Percentiles rank a stretch among this genome's conserved stretches.
Evolutionary conservation across 192 early-diverging fungal species (phyloP).

Genomic region (Phycomyces nitens): DNA sequence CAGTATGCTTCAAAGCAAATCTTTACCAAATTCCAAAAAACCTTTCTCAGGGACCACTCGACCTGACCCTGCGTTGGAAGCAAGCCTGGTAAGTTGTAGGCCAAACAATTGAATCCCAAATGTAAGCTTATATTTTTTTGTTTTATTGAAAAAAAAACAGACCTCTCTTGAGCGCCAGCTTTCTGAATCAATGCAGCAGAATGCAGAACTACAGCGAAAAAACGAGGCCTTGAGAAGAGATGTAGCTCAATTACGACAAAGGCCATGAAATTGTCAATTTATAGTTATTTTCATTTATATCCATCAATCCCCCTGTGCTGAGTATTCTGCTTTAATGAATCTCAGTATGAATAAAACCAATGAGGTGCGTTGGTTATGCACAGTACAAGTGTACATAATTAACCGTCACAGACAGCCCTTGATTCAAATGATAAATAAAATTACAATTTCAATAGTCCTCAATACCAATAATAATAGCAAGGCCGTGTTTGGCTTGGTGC

Average conservation of each 20-base stretch:
- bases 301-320: not conserved
- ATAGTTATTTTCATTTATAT: too few relatives aligned
- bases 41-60: not conserved
- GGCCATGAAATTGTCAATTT: not conserved
- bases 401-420: too few relatives aligned
- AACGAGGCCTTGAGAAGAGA: constrained; percentile 27
- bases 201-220: constrained; percentile 24
- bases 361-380: not conserved
- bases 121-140: not conserved
- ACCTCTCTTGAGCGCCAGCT: constrained; percentile 19
- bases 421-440: too few relatives aligned
- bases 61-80: not conserved
- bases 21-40: not conserved
- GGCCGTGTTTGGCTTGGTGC: too few relatives aligned
- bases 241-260: constrained; percentile 19
- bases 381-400: too few relatives aligned
- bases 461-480: too few relatives aligned
- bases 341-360: not conserved
- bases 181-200: constrained; percentile 11
- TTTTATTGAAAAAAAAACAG: constrained; percentile 8
- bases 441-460: too few relatives aligned
- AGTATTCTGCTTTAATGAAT: not conserved
- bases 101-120: not conserved
- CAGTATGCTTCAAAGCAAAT: not conserved
- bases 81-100: constrained; percentile 1